Conservation (phyloP, 768 basidiomycete species). For the Myochromella boudieri region DNA sequence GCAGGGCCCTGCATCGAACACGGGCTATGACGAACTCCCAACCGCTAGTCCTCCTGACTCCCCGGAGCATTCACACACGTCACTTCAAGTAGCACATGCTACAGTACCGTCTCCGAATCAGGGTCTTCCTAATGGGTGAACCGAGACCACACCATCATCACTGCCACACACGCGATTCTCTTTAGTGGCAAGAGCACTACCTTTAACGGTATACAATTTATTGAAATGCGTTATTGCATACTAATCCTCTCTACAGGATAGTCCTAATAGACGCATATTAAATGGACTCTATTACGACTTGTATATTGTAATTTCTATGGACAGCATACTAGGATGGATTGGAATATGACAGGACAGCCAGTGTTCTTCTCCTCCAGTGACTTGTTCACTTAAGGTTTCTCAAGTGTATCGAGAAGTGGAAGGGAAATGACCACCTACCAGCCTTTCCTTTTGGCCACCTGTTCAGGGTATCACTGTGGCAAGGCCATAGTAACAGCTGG, state of each 20-base stretch:
- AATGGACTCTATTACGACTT: not conserved
- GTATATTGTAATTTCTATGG: not conserved
- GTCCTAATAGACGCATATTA: not conserved
- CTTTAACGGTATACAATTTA: not conserved
- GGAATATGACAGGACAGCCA: too few relatives aligned
- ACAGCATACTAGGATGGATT: too few relatives aligned
- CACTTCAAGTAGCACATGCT: slow-evolving; percentile 2
- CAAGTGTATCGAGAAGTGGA: too few relatives aligned
- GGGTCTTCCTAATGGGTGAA: slow-evolving; percentile 4
- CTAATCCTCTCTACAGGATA: not conserved
- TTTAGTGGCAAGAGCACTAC: not conserved
- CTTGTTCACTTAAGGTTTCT: too few relatives aligned
- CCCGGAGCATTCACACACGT: slow-evolving; percentile 1
- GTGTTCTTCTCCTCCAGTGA: too few relatives aligned
- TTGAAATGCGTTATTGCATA: not conserved
- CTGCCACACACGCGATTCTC: not conserved
- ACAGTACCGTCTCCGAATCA: slow-evolving; percentile 3
- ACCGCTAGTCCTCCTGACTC: slow-evolving; percentile 14
- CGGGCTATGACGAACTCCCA: slow-evolving; percentile 15
- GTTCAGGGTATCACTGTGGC: too few relatives aligned
- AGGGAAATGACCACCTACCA: too few relatives aligned
- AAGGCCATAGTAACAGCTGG: too few relatives aligned
- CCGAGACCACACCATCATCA: not conserved
- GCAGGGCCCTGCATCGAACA: not conserved
- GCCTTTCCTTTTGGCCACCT: too few relatives aligned